Evolutionary conservation across 148 eudicot species (phyloP).

Genomic region (Rhododendron griersonianum): DNA sequence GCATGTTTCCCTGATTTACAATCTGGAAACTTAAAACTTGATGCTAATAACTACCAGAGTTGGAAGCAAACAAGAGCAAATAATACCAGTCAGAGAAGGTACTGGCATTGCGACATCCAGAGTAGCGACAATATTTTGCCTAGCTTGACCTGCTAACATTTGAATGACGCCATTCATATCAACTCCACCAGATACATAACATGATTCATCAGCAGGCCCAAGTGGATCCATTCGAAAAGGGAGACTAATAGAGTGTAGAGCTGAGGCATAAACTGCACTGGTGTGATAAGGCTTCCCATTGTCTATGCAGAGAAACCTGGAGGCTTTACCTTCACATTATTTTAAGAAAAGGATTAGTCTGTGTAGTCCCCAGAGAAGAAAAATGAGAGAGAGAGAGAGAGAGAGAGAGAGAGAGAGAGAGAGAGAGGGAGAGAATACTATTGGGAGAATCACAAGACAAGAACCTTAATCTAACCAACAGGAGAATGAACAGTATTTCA

Average conservation of each 20-base stretch:
- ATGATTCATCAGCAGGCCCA: slow-evolving; percentile 52
- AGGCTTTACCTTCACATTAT: slow-evolving; percentile 50
- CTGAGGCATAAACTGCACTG: slow-evolving; percentile 93
- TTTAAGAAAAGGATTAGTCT: slow-evolving; percentile 3
- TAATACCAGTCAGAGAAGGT: slow-evolving; percentile 60
- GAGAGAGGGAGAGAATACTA: neutral
- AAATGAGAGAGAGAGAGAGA: neutral
- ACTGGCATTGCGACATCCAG: slow-evolving; percentile 83
- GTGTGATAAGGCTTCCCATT: slow-evolving; percentile 71
- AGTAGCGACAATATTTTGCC: slow-evolving; percentile 65
- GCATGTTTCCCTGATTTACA: slow-evolving; percentile 36
- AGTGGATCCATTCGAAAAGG: slow-evolving; percentile 75
- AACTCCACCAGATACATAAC: slow-evolving; percentile 45
- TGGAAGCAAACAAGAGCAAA: neutral
- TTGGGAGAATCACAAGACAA: neutral
- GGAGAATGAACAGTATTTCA: neutral
- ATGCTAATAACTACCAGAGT: neutral
- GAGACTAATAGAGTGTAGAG: slow-evolving; percentile 71
- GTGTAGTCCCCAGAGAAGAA: neutral
- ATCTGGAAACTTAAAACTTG: neutral
- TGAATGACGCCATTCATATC: slow-evolving; percentile 57
- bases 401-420: neutral
- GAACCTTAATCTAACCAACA: neutral
- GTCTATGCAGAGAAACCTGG: slow-evolving; percentile 45
- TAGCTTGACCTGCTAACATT: slow-evolving; percentile 61